A percentile compares a stretch with the other conserved stretches of the same genome.
These are phyloP conservation scores for Teratosphaeria pseudoeucalypti DNA, from an alignment of 2,329 filamentous ascomycete species.

Conservation along the genomic window DNA sequence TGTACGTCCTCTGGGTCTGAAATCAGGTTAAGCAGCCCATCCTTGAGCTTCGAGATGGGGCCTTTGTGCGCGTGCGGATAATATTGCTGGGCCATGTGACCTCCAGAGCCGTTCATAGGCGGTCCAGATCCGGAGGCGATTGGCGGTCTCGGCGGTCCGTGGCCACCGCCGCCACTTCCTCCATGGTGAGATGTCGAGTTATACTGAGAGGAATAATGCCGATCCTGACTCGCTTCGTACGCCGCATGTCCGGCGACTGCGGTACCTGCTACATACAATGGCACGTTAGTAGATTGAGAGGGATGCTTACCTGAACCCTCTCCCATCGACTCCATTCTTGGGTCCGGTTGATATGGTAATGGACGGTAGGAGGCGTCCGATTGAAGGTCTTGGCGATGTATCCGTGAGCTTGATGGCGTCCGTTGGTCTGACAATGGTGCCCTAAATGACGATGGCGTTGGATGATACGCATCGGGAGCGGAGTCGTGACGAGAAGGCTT, in stretches of 20 bases:
- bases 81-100: conserved; percentile 12
- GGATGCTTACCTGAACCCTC: conserved; percentile 33
- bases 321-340: conserved; percentile 12
- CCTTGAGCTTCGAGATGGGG: conserved; percentile 49
- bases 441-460: background rate
- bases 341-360: background rate
- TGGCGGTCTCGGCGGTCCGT: conserved; percentile 14
- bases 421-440: background rate
- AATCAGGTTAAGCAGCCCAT: conserved; percentile 37
- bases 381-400: background rate
- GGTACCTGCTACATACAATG: conserved; percentile 36
- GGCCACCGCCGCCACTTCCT: conserved; percentile 7
- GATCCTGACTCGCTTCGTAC: conserved; percentile 31
- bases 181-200: conserved; percentile 5
- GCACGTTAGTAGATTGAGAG: conserved; percentile 33
- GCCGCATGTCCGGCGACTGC: conserved; percentile 32
- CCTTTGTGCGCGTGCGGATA: conserved; percentile 43
- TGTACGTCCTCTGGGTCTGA: conserved; percentile 47
- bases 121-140: conserved; percentile 4
- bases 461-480: background rate
- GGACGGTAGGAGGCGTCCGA: conserved; percentile 3
- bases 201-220: conserved; percentile 14
- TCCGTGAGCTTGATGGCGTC: background rate
- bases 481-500: conserved; percentile 1
- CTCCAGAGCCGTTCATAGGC: conserved; percentile 4